A percentile compares a stretch with the other conserved stretches of the same genome.
Conservation (phyloP, 2,329 filamentous ascomycete species). For the Fusarium clavum region DNA sequence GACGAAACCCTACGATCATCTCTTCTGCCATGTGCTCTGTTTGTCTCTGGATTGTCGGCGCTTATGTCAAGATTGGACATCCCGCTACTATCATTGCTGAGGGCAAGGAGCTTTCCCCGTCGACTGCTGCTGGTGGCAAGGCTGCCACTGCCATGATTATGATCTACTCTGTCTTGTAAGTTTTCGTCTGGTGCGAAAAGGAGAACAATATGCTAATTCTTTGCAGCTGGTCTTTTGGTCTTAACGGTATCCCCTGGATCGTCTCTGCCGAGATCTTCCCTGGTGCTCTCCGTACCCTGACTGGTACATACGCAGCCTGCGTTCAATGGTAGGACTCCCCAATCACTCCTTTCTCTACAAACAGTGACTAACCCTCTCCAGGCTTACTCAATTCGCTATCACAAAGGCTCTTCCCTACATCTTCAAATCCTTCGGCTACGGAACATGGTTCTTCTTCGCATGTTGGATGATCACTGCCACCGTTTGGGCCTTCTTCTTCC, state of each 20-base stretch:
- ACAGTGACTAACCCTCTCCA: not conserved
- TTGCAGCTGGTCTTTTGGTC: constrained; percentile 56
- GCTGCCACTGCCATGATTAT: constrained; percentile 67
- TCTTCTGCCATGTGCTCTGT: constrained; percentile 61
- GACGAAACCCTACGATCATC: constrained; percentile 57
- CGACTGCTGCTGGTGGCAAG: constrained; percentile 59
- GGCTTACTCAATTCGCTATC: constrained; percentile 56
- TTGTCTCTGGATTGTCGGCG: constrained; percentile 64
- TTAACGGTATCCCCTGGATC: constrained; percentile 61
- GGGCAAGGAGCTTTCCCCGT: constrained; percentile 56
- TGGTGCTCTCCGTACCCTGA: constrained; percentile 56
- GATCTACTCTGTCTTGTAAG: constrained; percentile 65
- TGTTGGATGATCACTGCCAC: constrained; percentile 61
- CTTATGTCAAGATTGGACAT: constrained; percentile 64
- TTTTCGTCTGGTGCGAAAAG: rapidly evolving
- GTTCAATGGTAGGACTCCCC: constrained; percentile 50
- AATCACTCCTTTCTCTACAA: rapidly evolving
- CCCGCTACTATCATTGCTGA: constrained; percentile 58
- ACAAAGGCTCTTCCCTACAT: constrained; percentile 60
- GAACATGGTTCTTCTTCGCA: constrained; percentile 69
- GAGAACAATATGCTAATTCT: not conserved
- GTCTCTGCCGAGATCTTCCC: constrained; percentile 60
- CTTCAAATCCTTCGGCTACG: constrained; percentile 58
- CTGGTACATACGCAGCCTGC: constrained; percentile 56
- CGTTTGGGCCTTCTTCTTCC: constrained; percentile 62